phyloP scores from a whole-genome alignment of 441 rosid species.

The Populus hybrid region DNA sequence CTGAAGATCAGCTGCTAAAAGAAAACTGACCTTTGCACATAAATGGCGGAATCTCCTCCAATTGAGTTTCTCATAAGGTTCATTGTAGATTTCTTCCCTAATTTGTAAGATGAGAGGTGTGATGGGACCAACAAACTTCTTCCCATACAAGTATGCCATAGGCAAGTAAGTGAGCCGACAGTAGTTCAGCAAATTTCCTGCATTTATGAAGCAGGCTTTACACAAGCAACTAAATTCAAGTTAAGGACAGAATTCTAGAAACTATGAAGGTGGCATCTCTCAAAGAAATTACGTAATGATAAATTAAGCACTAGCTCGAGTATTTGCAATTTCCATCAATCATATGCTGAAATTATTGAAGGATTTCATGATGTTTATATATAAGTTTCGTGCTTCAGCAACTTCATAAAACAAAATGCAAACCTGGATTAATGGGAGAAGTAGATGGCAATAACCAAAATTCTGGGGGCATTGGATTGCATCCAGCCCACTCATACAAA shows the following conservation, averaged over 20 bases:
- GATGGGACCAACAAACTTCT: slow-evolving; percentile 57
- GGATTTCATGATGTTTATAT: background rate
- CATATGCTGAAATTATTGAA: too few relatives aligned
- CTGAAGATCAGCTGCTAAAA: background rate
- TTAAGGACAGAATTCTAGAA: too few relatives aligned
- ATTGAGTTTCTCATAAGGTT: slow-evolving; percentile 24
- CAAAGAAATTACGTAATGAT: too few relatives aligned
- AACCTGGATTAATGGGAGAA: slow-evolving; percentile 30
- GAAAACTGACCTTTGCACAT: slow-evolving; percentile 44
- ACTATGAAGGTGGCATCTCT: background rate
- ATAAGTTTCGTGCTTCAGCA: background rate
- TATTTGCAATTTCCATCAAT: too few relatives aligned
- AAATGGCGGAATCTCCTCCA: slow-evolving; percentile 39
- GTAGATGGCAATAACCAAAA: slow-evolving; percentile 59
- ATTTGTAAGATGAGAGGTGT: slow-evolving; percentile 43
- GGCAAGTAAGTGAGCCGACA: slow-evolving; percentile 69
- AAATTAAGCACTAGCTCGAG: too few relatives aligned
- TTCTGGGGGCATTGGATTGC: slow-evolving; percentile 56
- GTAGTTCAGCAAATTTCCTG: slow-evolving; percentile 66
- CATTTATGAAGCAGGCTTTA: background rate
- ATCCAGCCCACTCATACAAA: slow-evolving; percentile 52
- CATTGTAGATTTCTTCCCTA: slow-evolving; percentile 29
- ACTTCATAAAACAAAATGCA: background rate
- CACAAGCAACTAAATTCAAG: too few relatives aligned
- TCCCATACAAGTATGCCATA: slow-evolving; percentile 61